Conservation (phyloP, 176 grass and related monocot species). For the Musa troglodytarum region DNA sequence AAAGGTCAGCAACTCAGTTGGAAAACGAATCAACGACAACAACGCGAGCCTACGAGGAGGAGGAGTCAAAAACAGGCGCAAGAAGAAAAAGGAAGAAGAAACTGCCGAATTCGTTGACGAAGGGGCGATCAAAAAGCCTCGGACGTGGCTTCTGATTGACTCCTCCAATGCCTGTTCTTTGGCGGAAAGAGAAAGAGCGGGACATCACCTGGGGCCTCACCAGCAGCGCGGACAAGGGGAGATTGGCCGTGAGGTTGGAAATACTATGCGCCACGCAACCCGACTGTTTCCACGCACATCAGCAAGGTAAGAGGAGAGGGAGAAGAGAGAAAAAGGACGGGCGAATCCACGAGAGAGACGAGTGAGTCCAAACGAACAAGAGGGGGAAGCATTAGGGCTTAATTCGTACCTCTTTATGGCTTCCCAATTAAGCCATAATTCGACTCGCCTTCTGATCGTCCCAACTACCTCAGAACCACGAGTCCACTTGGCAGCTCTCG, state of each 20-base stretch:
- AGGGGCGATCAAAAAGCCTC: too few species aligned
- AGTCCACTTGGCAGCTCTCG: too few species aligned
- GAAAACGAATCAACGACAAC: background rate
- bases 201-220: slow-evolving; percentile 12
- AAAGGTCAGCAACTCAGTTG: background rate
- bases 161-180: background rate
- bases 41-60: background rate
- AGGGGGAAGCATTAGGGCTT: too few species aligned
- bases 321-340: too few species aligned
- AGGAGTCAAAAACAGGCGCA: background rate
- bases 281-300: background rate
- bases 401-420: too few species aligned
- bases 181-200: background rate
- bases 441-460: too few species aligned
- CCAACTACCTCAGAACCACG: too few species aligned
- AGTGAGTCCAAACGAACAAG: too few species aligned
- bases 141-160: background rate
- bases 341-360: too few species aligned
- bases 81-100: background rate
- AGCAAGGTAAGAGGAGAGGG: too few species aligned
- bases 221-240: background rate
- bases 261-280: background rate
- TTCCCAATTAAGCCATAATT: too few species aligned
- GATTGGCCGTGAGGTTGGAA: background rate
- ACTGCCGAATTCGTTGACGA: slow-evolving; percentile 16